A percentile compares a stretch with the other conserved stretches of the same genome.
Evolutionary conservation across 2,329 filamentous ascomycete genomes (phyloP).

Genomic region (Fonsecaea multimorphosa): DNA sequence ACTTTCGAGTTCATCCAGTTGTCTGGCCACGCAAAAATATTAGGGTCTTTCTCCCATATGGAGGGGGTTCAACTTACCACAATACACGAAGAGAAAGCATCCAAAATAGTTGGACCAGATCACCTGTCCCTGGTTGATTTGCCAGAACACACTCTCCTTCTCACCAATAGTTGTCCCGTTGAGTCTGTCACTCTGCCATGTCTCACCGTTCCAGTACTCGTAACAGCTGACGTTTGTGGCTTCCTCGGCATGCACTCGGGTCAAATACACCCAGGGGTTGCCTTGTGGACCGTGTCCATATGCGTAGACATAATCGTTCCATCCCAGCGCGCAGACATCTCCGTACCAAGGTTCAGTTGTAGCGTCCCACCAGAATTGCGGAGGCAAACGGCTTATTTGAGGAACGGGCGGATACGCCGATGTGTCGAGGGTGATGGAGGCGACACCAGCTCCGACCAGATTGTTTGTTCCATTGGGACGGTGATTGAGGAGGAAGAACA

Average conservation of each 20-base stretch:
- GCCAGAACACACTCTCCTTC: conserved; percentile 41
- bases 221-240: conserved; percentile 36
- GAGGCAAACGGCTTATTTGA: conserved; percentile 30
- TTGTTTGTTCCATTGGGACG: conserved; percentile 38
- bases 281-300: conserved; percentile 39
- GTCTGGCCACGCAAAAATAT: conserved; percentile 22
- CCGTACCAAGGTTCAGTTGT: conserved; percentile 40
- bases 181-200: conserved; percentile 35
- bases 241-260: conserved; percentile 31
- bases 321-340: conserved; percentile 37
- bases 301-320: conserved; percentile 37
- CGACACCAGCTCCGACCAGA: conserved; percentile 39
- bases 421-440: conserved; percentile 34
- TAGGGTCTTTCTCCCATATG: background rate
- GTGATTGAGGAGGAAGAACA: conserved; percentile 41
- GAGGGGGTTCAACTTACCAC: conserved; percentile 23
- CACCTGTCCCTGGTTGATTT: conserved; percentile 42
- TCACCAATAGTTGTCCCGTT: conserved; percentile 29
- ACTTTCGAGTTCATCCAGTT: conserved; percentile 38
- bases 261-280: conserved; percentile 38
- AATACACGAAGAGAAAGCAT: conserved; percentile 41
- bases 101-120: conserved; percentile 37
- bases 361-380: conserved; percentile 40
- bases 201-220: conserved; percentile 40
- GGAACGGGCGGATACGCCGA: conserved; percentile 31